phyloP scores from a whole-genome alignment of 805 yeast genomes.

The Metschnikowia gelsemii region DNA sequence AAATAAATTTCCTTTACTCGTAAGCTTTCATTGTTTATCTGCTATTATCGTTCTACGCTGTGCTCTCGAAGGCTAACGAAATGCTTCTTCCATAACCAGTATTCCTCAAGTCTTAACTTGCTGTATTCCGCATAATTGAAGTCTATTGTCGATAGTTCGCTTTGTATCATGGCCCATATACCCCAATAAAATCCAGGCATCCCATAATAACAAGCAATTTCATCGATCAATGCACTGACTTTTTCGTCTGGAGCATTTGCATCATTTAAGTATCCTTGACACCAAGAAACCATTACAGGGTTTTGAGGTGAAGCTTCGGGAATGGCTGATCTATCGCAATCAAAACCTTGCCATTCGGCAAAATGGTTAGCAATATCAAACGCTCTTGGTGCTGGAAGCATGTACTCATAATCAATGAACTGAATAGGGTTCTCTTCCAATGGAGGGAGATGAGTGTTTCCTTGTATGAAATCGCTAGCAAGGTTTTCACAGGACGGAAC shows the following conservation, averaged over 20 bases:
- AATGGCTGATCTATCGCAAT: constrained; percentile 60
- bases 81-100: constrained; percentile 62
- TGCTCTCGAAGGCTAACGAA: constrained; percentile 6
- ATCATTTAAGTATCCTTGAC: constrained; percentile 50
- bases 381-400: constrained; percentile 70
- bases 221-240: constrained; percentile 50
- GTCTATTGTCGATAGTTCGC: constrained; percentile 65
- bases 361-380: constrained; percentile 75
- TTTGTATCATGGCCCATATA: constrained; percentile 76
- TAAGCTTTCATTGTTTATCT: neutral
- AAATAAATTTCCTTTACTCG: too few species aligned
- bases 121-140: constrained; percentile 68
- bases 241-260: constrained; percentile 27
- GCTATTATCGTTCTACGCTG: neutral
- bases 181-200: constrained; percentile 87
- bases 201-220: constrained; percentile 64
- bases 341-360: constrained; percentile 81
- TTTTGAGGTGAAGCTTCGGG: constrained; percentile 51
- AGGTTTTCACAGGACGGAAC: constrained; percentile 38
- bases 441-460: constrained; percentile 13
- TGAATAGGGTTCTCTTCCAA: constrained; percentile 43
- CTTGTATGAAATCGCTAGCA: neutral
- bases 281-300: constrained; percentile 55
- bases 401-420: constrained; percentile 71
- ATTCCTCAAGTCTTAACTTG: constrained; percentile 58